Base-by-base conservation (phyloP, 2,329 filamentous ascomycete genomes). In the Sarocladium strictum region DNA sequence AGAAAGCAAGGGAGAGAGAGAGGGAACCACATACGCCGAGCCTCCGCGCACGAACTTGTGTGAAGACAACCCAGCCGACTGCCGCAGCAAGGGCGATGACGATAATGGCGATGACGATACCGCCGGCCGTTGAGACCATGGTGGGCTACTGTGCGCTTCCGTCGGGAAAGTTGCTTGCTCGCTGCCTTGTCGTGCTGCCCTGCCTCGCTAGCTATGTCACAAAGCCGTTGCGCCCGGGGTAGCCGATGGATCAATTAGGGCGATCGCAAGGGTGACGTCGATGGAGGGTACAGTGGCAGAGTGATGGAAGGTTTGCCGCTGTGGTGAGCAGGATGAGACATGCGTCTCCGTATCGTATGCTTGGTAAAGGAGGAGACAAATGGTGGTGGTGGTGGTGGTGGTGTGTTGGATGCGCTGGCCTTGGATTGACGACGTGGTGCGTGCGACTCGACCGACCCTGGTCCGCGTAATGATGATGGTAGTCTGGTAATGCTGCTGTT, bases 51-150 rank as follows among this genome's bases (percentile, higher is more conserved):
- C 86, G 86, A 62, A 86, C 76, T 64, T 89, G 86, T 27, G 85
- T 84, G 65, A 85, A 91, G 64, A 84, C 70, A 57, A 90, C 73
- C 84, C 86, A 93, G 64, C 79, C 84, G 55, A 79, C 70, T 55
- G 74, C 83, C 24, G 71, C 81, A 54, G 75, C 69, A 54, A 86
- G 57, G 54, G 83, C 65, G 63, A 89, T 67, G 61, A 90, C 72
- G 61, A 90, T 63, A 64, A 93, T 69, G 64, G 90, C 78, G 66
- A 95, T 84, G 68, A 91, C 79, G 72, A 92, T 83, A 59, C 86
- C 80, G 65, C 85, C 84, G 60, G 79, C 76, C 52, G 80, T 72
- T 59, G 77, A 77, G 65, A 78, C 75, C 79, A 85, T 85, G 47
- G 23, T 35, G 26, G 6, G 37, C 37, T 40, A n/a, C 7, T n/a